These are phyloP conservation scores for Trichophyton mentagrophytes DNA, from an alignment of 2,329 filamentous ascomycete species.

Conservation along the genomic window DNA sequence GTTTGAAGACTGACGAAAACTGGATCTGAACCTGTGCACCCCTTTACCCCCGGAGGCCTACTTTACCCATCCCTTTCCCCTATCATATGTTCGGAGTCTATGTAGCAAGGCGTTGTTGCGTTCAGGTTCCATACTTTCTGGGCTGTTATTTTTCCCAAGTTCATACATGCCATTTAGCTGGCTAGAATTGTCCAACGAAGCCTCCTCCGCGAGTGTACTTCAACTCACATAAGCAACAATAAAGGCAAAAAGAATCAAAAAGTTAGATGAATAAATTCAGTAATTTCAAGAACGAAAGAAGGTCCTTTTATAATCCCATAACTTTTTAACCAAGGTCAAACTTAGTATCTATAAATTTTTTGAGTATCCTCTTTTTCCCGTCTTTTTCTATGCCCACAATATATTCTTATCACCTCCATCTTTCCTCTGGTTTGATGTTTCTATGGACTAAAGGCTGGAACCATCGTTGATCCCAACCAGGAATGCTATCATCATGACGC, in stretches of 20 bases:
- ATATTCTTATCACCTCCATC: no score
- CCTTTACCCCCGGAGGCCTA: neutral
- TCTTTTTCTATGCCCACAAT: no score
- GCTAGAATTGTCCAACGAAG: neutral
- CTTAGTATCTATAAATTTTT: neutral
- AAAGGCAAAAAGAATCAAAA: neutral
- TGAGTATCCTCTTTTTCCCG: neutral
- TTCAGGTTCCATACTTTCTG: neutral
- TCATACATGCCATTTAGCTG: neutral
- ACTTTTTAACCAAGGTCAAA: neutral
- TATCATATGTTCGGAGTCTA: neutral
- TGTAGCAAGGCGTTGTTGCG: conserved; percentile 1
- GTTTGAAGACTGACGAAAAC: conserved; percentile 62
- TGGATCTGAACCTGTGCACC: neutral
- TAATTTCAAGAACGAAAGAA: neutral
- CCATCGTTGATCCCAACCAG: conserved; percentile 31
- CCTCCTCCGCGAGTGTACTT: neutral
- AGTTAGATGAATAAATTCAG: neutral
- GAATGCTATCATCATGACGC: conserved; percentile 11
- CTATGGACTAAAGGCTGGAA: conserved; percentile 9
- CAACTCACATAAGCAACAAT: neutral
- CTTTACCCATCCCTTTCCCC: neutral
- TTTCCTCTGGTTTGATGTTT: neutral
- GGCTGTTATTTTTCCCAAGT: neutral
- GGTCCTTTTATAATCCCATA: neutral